Conservation (phyloP, 2,329 filamentous ascomycete genomes). For the Nigrospora sphaerica region DNA sequence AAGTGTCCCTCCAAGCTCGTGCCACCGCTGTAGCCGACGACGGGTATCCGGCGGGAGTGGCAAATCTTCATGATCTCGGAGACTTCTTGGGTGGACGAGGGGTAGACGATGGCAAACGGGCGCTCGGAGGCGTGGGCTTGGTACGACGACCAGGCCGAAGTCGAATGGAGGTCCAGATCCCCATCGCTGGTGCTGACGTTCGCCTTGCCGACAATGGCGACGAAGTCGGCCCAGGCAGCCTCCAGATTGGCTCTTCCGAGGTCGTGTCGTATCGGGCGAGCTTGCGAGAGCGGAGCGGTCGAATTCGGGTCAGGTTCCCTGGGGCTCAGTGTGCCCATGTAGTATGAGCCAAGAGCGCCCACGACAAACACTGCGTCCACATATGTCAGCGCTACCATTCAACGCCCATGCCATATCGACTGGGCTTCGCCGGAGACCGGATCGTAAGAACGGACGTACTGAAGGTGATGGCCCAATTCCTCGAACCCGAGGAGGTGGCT, state of each 20-base stretch:
- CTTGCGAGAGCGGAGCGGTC: conserved; percentile 50
- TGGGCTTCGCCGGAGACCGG: background rate
- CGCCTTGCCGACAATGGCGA: conserved; percentile 54
- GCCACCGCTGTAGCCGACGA: conserved; percentile 69
- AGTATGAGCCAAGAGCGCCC: conserved; percentile 47
- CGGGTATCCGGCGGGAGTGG: conserved; percentile 61
- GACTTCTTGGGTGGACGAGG: conserved; percentile 66
- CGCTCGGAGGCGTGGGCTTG: conserved; percentile 37
- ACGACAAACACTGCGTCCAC: conserved; percentile 39
- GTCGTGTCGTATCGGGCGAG: conserved; percentile 47
- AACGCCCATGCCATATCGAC: no score
- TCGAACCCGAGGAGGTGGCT: conserved; percentile 27
- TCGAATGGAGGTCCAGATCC: conserved; percentile 50
- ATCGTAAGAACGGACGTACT: conserved; percentile 29
- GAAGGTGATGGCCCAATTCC: conserved; percentile 47
- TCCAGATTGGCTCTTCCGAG: conserved; percentile 56
- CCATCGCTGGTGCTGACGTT: conserved; percentile 54
- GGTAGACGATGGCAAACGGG: conserved; percentile 65
- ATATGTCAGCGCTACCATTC: no score
- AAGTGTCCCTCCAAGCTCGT: conserved; percentile 76
- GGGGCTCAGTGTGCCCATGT: conserved; percentile 48
- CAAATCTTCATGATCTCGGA: conserved; percentile 71
- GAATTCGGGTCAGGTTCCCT: conserved; percentile 44
- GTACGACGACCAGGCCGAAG: conserved; percentile 59
- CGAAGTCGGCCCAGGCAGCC: conserved; percentile 64